Evolutionary conservation across 139 green algal species (phyloP), one percentile per base, ranked within the genome.

Genomic region (Auxenochlorella protothecoides): DNA sequence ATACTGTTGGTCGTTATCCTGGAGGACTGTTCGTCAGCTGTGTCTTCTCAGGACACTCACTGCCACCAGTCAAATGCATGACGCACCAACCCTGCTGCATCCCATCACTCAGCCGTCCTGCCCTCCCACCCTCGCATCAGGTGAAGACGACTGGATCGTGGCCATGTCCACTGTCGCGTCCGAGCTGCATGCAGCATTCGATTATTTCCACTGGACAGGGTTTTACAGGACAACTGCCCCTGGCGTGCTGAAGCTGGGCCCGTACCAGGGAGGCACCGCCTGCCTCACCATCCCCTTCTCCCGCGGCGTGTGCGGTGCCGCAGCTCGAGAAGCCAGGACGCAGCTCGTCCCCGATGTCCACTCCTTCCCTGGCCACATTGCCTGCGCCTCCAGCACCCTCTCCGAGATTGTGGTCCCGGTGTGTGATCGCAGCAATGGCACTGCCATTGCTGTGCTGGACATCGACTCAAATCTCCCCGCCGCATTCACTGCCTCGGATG

Each of bases 341-440:
- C 82, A 88, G 80, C 80, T 87, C 9, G 84, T 89, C 16, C 80
- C 73, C 4, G 78, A 87, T 59, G 84, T 89, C 52, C 76, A 83
- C 55, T 54, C 62, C 5, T 86, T 86, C 63, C 82, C 80, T 0
- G 82, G 82, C 9, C 82, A 89, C 78, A 89, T 89, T 53, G 80
- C 84, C 55, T 89, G 84, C 69, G 78, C 84, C 0, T 81, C 71
- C 57, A 85, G 68, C 71, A 84, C 72, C 2, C 65, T 66, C 53
- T 85, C 79, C 3, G 83, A 87, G 73, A 63, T 87, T 0, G 84
- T 89, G 16, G 82, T 89, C 59, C 82, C 84, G 0, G 44, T 87
- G 64, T 62, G 2, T 85, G 11, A 63, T 16, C 44, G 60, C 55
- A 4, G 54, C 13, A 12, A 75, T 73, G 6, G 55, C 16, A 53